phyloP scores from a whole-genome alignment of 2,329 filamentous ascomycete species.

The Gaeumannomyces tritici region DNA sequence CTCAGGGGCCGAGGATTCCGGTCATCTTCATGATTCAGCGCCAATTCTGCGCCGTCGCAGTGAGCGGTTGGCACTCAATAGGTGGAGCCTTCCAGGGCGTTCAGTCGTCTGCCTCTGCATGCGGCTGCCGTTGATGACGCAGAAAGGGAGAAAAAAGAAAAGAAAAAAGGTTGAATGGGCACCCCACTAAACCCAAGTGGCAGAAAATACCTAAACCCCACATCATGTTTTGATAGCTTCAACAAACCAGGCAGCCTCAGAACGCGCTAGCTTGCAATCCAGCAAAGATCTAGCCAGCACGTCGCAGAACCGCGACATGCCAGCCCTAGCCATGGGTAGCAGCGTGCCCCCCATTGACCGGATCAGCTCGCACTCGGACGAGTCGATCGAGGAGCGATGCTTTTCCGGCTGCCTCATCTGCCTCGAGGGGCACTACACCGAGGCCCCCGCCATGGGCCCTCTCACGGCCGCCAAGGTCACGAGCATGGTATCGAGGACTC shows the following conservation, averaged over 20 bases:
- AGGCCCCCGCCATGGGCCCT: constrained; percentile 46
- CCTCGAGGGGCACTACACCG: constrained; percentile 51
- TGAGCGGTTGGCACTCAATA: not conserved
- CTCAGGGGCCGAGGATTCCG: no score
- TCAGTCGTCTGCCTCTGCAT: no score
- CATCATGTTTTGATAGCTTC: not conserved
- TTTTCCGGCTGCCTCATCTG: constrained; percentile 52
- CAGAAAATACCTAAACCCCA: not conserved
- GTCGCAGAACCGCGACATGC: constrained; percentile 7
- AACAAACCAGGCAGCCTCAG: not conserved
- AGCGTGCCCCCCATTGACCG: constrained; percentile 12
- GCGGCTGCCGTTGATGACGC: no score
- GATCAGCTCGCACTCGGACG: constrained; percentile 14
- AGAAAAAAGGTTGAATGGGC: no score
- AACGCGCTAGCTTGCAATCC: not conserved
- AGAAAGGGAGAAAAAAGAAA: no score
- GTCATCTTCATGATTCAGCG: no score
- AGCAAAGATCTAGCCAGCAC: not conserved
- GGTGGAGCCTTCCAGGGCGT: no score
- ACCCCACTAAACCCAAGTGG: not conserved
- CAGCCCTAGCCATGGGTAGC: constrained; percentile 10
- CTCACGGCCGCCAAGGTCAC: constrained; percentile 44
- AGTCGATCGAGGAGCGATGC: constrained; percentile 54
- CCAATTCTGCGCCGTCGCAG: not conserved
- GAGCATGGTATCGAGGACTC: constrained; percentile 47